Evolutionary conservation across 2,329 filamentous ascomycete species (phyloP), one percentile per base, ranked within the genome.

Genomic region (Aspergillus oerlinghausenensis): DNA sequence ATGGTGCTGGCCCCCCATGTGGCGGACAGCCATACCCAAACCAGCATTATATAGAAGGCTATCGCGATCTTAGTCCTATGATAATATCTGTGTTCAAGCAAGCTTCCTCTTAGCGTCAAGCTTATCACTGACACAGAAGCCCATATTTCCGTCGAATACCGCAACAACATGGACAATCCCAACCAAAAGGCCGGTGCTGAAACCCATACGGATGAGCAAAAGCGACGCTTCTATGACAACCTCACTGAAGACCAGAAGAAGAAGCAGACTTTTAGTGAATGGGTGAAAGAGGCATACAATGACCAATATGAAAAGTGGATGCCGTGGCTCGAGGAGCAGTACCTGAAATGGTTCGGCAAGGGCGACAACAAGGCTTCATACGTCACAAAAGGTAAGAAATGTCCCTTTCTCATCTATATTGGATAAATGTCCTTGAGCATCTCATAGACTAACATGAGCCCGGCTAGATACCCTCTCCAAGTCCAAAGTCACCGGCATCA

Each of bases 311-410:
- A 83, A 58, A 78, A 71, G 59, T 83, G 81, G 81, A 75, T 82
- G 70, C 81, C 81, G 0, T 83, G 81, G 81, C 74, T 83, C 47
- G 80, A 83, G 63, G 81, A 83, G 64, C 73, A 80, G 64, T 83
- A 82, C 60, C 68, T 83, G 38, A 75, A 73, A 57, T 82, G 79
- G 78, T 83, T 83, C 65, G 80, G 79, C 52, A 82, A 80, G 43
- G 68, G 67, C 2, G 80, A 84, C 57, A 83, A 83, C 71, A 84
- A 84, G 67, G 75, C 80, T 5, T 78, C 75, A 23, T 83, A 83
- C 61, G 77, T 76, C 7, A 75, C 80, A 0, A 83, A 82, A 67
- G 77, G 81, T 82, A 67, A 4, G 45, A 23, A 21, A 10, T 38
- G 14, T 38, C 14, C 32, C 19, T 10, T 38, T 11, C 48, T n/a